Percentiles rank a stretch among this genome's conserved stretches.
Conservation (phyloP, 108 stramenopile species). For the Licmophora abbreviata region DNA sequence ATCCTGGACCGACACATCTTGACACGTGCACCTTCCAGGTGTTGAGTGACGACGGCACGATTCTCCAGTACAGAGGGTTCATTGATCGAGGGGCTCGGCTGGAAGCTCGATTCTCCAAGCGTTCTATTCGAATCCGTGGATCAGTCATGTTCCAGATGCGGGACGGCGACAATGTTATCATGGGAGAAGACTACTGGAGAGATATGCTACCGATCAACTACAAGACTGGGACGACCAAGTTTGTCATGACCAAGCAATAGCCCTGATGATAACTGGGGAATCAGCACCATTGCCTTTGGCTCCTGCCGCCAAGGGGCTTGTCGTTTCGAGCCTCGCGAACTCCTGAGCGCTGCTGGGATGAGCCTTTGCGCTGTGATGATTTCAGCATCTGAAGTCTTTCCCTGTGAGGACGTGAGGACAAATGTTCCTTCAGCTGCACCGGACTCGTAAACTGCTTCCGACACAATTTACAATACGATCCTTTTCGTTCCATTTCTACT, state of each 20-base stretch:
- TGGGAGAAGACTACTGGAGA: slow-evolving; percentile 54
- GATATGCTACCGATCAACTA: slow-evolving; percentile 81
- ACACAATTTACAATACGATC: slow-evolving; percentile 76
- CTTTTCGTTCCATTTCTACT: slow-evolving; percentile 61
- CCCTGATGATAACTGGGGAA: no score
- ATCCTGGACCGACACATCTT: slow-evolving; percentile 86
- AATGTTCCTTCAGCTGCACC: slow-evolving; percentile 81
- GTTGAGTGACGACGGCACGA: slow-evolving; percentile 57
- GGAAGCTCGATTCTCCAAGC: slow-evolving; percentile 72
- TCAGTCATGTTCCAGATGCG: slow-evolving; percentile 78
- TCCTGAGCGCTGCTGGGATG: background rate
- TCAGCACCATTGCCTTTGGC: no score
- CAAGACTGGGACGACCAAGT: slow-evolving; percentile 67
- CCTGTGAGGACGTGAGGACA: slow-evolving; percentile 67
- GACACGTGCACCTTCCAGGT: slow-evolving; percentile 88
- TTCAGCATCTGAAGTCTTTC: slow-evolving; percentile 33
- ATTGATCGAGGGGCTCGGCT: slow-evolving; percentile 79
- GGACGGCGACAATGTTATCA: slow-evolving; percentile 35
- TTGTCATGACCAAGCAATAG: slow-evolving; percentile 69
- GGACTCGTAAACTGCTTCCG: slow-evolving; percentile 84
- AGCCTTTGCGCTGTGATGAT: background rate
- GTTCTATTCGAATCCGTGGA: slow-evolving; percentile 65
- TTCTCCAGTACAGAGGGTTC: slow-evolving; percentile 81
- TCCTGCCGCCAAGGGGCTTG: no score
- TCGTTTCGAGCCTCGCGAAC: no score